phyloP scores from a whole-genome alignment of 257 asterid genomes.

The Primulina huaijiensis region DNA sequence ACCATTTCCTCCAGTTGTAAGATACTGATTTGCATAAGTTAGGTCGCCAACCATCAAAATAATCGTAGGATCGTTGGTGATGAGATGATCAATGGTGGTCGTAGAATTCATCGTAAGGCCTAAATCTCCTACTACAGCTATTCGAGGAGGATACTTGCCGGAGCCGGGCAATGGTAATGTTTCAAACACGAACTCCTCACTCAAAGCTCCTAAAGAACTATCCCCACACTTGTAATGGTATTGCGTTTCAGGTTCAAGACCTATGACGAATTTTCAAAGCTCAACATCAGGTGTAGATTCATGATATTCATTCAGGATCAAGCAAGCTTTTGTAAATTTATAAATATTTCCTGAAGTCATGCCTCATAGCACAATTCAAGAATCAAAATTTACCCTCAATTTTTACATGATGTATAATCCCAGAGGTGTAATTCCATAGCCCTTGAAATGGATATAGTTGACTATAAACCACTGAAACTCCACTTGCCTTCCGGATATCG shows the following conservation, averaged over 20 bases:
- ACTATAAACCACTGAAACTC: constrained; percentile 58
- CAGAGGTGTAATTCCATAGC: constrained; percentile 81
- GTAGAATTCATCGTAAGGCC: constrained; percentile 78
- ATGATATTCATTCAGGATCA: no score
- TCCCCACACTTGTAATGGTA: constrained; percentile 88
- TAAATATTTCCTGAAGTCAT: background rate
- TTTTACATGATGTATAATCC: constrained; percentile 73
- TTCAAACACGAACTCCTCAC: constrained; percentile 54
- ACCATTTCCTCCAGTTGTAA: constrained; percentile 72
- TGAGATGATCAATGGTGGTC: constrained; percentile 72
- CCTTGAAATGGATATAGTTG: constrained; percentile 84
- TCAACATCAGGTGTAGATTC: background rate
- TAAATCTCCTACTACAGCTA: constrained; percentile 77
- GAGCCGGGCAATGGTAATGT: constrained; percentile 65
- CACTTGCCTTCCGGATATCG: constrained; percentile 39
- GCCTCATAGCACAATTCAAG: background rate
- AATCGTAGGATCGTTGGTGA: constrained; percentile 56
- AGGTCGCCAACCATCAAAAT: constrained; percentile 74
- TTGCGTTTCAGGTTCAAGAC: constrained; percentile 64
- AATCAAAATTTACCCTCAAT: constrained; percentile 52
- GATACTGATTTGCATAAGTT: constrained; percentile 76
- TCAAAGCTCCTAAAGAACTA: constrained; percentile 61
- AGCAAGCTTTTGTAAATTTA: no score
- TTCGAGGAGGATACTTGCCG: constrained; percentile 53
- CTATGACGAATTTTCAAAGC: constrained; percentile 32